Percentiles rank a stretch among this genome's conserved stretches.
Evolutionary conservation across 768 basidiomycete species (phyloP).

Genomic region (Austroboletus festivus): DNA sequence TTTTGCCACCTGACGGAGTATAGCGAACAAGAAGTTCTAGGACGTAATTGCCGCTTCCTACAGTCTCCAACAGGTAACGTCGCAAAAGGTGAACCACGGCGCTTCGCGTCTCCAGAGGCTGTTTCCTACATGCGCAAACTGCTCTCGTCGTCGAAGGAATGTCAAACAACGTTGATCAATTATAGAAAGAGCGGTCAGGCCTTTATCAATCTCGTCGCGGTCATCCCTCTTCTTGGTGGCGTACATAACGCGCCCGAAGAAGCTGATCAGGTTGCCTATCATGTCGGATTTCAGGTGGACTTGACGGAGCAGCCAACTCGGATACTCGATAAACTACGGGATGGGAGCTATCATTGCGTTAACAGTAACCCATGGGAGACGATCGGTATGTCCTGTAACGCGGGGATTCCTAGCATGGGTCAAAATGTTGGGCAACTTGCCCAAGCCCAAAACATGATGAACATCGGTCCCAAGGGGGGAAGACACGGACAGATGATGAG

Average conservation of each 20-base stretch:
- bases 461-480: slow-evolving; percentile 20
- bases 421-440: slow-evolving; percentile 10
- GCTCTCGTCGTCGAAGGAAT: slow-evolving; percentile 75
- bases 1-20: slow-evolving; percentile 82
- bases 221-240: slow-evolving; percentile 81
- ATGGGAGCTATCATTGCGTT: slow-evolving; percentile 68
- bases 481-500: slow-evolving; percentile 27
- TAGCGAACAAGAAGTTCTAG: slow-evolving; percentile 69
- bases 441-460: slow-evolving; percentile 20
- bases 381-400: neutral
- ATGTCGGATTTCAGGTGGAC: slow-evolving; percentile 96
- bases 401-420: neutral
- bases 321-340: slow-evolving; percentile 73
- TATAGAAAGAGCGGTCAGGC: slow-evolving; percentile 80
- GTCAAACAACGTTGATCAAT: slow-evolving; percentile 84
- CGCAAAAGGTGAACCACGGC: slow-evolving; percentile 50
- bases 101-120: slow-evolving; percentile 60
- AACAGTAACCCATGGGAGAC: slow-evolving; percentile 43
- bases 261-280: slow-evolving; percentile 72
- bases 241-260: slow-evolving; percentile 44
- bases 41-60: slow-evolving; percentile 88
- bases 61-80: slow-evolving; percentile 70
- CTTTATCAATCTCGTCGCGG: slow-evolving; percentile 89
- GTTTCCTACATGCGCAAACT: slow-evolving; percentile 67
- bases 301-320: slow-evolving; percentile 81